These are phyloP conservation scores for Cryphonectria carpinicola DNA, from an alignment of 2,329 filamentous ascomycete species.

Conservation along the genomic window DNA sequence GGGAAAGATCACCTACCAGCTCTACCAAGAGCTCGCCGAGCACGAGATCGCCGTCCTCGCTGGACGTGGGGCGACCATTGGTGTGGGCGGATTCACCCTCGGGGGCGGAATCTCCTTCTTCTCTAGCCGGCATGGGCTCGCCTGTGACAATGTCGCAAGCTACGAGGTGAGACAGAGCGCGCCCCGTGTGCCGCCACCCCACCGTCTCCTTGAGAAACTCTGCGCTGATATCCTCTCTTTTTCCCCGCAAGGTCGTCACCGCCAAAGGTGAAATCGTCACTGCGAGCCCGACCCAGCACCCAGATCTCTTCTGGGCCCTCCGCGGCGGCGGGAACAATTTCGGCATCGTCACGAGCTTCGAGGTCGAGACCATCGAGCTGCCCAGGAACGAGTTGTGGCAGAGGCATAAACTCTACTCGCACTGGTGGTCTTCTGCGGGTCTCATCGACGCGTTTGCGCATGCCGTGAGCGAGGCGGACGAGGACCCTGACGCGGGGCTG, in stretches of 20 bases:
- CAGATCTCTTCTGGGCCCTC: conserved; percentile 62
- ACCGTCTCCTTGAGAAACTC: no score
- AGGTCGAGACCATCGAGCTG: conserved; percentile 43
- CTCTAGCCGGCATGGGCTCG: conserved; percentile 9
- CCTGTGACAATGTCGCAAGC: conserved; percentile 21
- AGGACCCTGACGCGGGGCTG: conserved; percentile 39
- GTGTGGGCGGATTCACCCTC: conserved; percentile 15
- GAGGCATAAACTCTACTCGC: conserved; percentile 38
- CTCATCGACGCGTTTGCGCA: conserved; percentile 39
- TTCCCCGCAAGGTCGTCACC: neutral
- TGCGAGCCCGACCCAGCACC: conserved; percentile 46
- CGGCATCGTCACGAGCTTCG: conserved; percentile 57
- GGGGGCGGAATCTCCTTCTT: conserved; percentile 21
- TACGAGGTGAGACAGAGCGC: conserved; percentile 16
- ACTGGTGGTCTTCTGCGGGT: conserved; percentile 36
- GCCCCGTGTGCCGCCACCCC: no score
- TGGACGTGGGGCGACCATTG: conserved; percentile 7
- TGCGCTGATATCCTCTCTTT: no score
- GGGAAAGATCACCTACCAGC: conserved; percentile 5
- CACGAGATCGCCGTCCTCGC: conserved; percentile 16
- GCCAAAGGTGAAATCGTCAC: conserved; percentile 30
- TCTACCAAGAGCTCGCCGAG: neutral
- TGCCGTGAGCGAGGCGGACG: conserved; percentile 35
- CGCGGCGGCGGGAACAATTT: conserved; percentile 44
- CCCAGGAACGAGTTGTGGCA: conserved; percentile 43